Conservation (phyloP, 805 yeast species). For the Candida vaughaniae region DNA sequence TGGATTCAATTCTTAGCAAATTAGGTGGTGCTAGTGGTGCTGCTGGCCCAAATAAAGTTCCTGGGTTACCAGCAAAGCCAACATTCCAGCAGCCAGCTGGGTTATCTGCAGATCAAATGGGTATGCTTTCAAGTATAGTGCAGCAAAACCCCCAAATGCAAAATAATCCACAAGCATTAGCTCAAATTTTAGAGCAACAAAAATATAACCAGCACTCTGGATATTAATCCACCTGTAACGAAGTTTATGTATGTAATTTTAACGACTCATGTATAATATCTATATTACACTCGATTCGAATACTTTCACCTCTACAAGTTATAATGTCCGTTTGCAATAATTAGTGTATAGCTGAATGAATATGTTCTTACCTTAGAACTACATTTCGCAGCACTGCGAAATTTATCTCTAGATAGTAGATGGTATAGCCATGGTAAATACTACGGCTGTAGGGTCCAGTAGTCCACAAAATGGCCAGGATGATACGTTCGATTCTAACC, state of each 20-base stretch:
- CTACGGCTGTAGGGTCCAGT: neutral
- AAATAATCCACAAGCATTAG: conserved; percentile 12
- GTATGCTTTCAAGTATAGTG: conserved; percentile 11
- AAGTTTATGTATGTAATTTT: too few species aligned
- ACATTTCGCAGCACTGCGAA: too few species aligned
- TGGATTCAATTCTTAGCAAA: conserved; percentile 26
- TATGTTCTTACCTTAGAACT: too few species aligned
- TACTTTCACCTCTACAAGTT: too few species aligned
- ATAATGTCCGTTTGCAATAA: too few species aligned
- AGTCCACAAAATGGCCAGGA: conserved; percentile 2
- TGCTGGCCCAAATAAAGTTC: too few species aligned
- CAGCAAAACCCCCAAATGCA: conserved; percentile 18
- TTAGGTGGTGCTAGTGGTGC: conserved; percentile 17
- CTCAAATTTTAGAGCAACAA: conserved; percentile 12
- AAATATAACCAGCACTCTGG: conserved; percentile 2
- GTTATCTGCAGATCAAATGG: conserved; percentile 12
- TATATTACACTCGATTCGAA: too few species aligned
- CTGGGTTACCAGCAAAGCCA: conserved; percentile 5
- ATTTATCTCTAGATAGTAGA: too few species aligned
- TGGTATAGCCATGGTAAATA: too few species aligned
- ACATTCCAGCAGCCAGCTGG: conserved; percentile 1
- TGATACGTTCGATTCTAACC: conserved; percentile 1
- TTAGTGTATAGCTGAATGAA: too few species aligned
- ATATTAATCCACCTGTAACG: too few species aligned
- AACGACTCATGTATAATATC: too few species aligned